Evolutionary conservation across 768 basidiomycete genomes (phyloP).

Genomic region (Phaeotremella skinneri): DNA sequence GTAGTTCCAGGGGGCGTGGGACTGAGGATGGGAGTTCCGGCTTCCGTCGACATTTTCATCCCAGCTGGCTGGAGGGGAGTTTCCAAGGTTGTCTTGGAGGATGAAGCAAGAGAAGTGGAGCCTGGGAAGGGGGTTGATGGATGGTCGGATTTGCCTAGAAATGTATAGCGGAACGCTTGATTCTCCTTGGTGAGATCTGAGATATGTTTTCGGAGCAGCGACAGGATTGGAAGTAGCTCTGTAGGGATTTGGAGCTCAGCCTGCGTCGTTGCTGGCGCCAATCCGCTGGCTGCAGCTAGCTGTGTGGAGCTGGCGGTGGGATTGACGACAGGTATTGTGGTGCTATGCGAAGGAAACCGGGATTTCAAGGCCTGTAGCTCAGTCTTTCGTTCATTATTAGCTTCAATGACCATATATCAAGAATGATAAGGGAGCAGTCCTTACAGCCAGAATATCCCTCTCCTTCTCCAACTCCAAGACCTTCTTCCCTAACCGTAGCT

Average conservation of each 20-base stretch:
- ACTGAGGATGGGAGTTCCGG: background rate
- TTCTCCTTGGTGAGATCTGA: constrained; percentile 37
- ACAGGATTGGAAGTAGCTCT: constrained; percentile 28
- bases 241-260: constrained; percentile 28
- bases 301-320: background rate
- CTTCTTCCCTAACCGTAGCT: constrained; percentile 22
- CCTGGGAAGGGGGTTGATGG: background rate
- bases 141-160: constrained; percentile 18
- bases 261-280: background rate
- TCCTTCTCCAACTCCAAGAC: constrained; percentile 31
- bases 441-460: constrained; percentile 17
- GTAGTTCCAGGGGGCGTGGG: background rate
- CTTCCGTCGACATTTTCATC: constrained; percentile 4
- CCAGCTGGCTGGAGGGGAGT: constrained; percentile 2
- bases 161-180: constrained; percentile 39
- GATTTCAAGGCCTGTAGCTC: constrained; percentile 16
- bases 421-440: no score
- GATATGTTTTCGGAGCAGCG: constrained; percentile 33
- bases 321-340: constrained; percentile 11
- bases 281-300: no score
- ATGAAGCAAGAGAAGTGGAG: background rate
- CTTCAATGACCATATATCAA: background rate
- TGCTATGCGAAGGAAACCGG: constrained; percentile 6
- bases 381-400: constrained; percentile 8
- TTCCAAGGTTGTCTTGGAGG: constrained; percentile 14